Base-by-base conservation (phyloP, 768 basidiomycete species). In the Scleroderma citrinum region DNA sequence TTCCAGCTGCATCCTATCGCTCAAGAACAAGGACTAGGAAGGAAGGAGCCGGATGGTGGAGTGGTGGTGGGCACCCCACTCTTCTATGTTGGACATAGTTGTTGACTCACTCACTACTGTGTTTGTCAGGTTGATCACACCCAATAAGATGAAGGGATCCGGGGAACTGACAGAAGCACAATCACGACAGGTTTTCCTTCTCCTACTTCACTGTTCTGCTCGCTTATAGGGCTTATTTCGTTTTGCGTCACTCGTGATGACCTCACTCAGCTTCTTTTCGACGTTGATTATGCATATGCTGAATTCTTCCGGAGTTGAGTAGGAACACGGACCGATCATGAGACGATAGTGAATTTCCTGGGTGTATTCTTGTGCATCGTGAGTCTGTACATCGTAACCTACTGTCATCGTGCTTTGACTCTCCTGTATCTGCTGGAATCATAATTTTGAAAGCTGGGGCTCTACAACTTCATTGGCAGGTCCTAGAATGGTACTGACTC, bases 141-240 rank as follows among this genome's bases (percentile, higher is more conserved):
- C 98, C 19, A 98, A 98, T 57, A 87, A 83, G 1, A 94, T 99
- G 92, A 92, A 92, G 61, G 96, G 92, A 3, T 92, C 91, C 11
- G 95, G 97, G 56, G 93, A 96, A 67, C 85, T 98, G 24, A 85
- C 87, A 0, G 95, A 98, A 52, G 95, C 97, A 52, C 93, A 99
- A 60, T 85, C 90, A 3, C 73, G 96, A 50, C 93, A 97, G 78
- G 92, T 87, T 48, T 39, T 73, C 13, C 3, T 23, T 2, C 23
- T n/a, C 2, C 46, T 12, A 6, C 17, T 1, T 32, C 7, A 3
- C 7, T 26, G 7, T 12, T 17, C 12, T 10, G 4, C 16, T 31
- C 20, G 17, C 7, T 44, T 41, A 19, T 19, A n/a, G n/a, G n/a
- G n/a, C 37, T 5, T 14, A 31, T n/a, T 20, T 5, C 41, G 6